These are phyloP conservation scores for Adansonia grandidieri DNA, from an alignment of 441 rosid species.

Conservation along the genomic window DNA sequence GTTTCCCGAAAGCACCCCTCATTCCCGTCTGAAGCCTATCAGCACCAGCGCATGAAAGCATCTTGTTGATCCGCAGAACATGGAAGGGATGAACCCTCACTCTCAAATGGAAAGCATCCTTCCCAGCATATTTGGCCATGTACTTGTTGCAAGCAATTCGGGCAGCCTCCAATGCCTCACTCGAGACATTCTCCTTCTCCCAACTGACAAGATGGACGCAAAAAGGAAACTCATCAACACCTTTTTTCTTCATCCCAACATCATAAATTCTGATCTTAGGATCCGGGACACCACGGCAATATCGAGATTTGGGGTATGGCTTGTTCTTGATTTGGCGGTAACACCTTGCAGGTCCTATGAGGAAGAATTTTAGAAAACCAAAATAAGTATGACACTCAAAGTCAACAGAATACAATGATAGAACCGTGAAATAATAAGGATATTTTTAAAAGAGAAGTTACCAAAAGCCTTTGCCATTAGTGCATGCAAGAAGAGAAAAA, in stretches of 20 bases:
- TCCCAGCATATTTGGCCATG: constrained; percentile 84
- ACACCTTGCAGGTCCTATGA: constrained; percentile 84
- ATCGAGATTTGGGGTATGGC: constrained; percentile 84
- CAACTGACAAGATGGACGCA: constrained; percentile 90
- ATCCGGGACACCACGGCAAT: constrained; percentile 92
- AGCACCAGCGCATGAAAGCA: constrained; percentile 98
- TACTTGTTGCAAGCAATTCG: constrained; percentile 95
- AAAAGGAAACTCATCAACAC: constrained; percentile 90
- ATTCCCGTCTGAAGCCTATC: constrained; percentile 57
- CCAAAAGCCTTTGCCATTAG: too few species aligned
- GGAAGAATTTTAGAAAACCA: too few species aligned
- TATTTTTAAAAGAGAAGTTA: too few species aligned
- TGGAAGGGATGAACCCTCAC: constrained; percentile 94
- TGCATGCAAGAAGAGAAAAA: too few species aligned
- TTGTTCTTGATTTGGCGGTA: constrained; percentile 90
- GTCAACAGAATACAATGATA: too few species aligned
- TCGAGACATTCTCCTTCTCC: constrained; percentile 91
- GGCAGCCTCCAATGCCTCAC: constrained; percentile 92
- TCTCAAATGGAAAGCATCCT: constrained; percentile 88
- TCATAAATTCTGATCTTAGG: constrained; percentile 89
- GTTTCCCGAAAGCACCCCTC: constrained; percentile 74
- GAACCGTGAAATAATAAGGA: too few species aligned
- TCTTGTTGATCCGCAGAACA: constrained; percentile 88
- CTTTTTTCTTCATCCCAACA: constrained; percentile 93
- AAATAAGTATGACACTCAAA: too few species aligned